These are phyloP conservation scores for Lathyrus oleraceus DNA, from an alignment of 306 rosid genomes.

Conservation along the genomic window DNA sequence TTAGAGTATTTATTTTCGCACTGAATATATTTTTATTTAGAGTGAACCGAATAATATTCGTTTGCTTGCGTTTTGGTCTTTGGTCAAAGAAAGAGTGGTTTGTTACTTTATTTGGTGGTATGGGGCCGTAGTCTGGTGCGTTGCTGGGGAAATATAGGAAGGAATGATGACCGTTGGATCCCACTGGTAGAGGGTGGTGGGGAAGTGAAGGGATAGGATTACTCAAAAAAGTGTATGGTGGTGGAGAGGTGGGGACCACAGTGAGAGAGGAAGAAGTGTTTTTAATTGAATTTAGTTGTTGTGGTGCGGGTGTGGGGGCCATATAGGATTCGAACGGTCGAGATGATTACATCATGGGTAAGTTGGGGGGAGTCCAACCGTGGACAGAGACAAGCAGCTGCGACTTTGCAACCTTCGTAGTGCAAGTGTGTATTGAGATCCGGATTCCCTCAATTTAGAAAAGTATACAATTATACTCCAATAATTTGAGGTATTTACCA, in stretches of 20 bases:
- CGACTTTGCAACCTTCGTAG: neutral
- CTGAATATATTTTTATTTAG: conserved; percentile 4
- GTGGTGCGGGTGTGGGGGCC: conserved; percentile 8
- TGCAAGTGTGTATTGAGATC: neutral
- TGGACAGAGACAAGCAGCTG: conserved; percentile 28
- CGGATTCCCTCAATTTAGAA: too few species aligned
- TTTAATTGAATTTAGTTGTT: conserved; percentile 4
- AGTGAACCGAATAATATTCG: conserved; percentile 23
- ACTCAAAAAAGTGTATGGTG: conserved; percentile 72
- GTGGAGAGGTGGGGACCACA: conserved; percentile 57
- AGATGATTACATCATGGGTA: conserved; percentile 39
- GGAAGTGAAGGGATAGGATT: conserved; percentile 38
- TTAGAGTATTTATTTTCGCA: conserved; percentile 31
- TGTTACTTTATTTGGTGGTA: conserved; percentile 7
- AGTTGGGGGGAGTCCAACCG: conserved; percentile 41
- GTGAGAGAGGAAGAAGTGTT: neutral
- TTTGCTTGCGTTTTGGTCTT: conserved; percentile 43
- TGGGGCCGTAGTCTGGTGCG: conserved; percentile 2
- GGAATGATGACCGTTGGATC: conserved; percentile 23
- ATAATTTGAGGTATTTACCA: too few species aligned
- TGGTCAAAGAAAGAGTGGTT: conserved; percentile 54
- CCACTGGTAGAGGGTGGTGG: neutral
- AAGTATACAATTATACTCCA: too few species aligned
- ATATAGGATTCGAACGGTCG: conserved; percentile 35
- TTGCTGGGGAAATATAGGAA: neutral